A percentile compares a stretch with the other conserved stretches of the same genome.
Evolutionary conservation across 2,329 filamentous ascomycete species (phyloP).

Genomic region (Fusarium solani-melongenae): DNA sequence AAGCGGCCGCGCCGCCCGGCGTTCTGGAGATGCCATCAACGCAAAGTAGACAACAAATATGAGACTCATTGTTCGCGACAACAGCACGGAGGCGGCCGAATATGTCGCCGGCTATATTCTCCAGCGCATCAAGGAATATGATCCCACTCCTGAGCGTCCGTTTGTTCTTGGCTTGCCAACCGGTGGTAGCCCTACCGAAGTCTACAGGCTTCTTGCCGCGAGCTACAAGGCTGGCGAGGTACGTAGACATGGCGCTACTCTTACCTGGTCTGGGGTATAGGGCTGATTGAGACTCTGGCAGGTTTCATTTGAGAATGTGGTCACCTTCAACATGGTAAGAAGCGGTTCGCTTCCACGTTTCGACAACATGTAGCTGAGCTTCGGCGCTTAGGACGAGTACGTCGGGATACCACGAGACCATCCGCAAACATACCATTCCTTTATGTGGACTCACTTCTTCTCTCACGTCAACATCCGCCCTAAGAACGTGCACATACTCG

Average conservation of each 20-base stretch:
- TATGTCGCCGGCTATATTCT: constrained; percentile 77
- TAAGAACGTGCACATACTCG: constrained; percentile 77
- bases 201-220: constrained; percentile 69
- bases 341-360: constrained; percentile 26
- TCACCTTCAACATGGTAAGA: neutral
- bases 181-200: constrained; percentile 32
- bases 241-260: neutral
- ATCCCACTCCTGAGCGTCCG: constrained; percentile 24
- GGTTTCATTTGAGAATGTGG: neutral
- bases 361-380: neutral
- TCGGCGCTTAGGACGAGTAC: constrained; percentile 72
- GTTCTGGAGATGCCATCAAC: neutral
- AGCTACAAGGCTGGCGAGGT: constrained; percentile 67
- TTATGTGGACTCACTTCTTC: constrained; percentile 88
- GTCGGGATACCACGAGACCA: constrained; percentile 79
- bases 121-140: constrained; percentile 46
- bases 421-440: constrained; percentile 81
- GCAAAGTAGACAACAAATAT: neutral
- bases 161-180: constrained; percentile 37
- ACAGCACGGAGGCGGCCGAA: neutral
- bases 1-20: neutral
- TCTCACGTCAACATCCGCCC: constrained; percentile 77
- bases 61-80: neutral
- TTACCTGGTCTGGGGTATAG: neutral
- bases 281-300: neutral